These are phyloP conservation scores for Sideroxylon spinosum DNA, from an alignment of 179 eudicot genomes.

Conservation along the genomic window DNA sequence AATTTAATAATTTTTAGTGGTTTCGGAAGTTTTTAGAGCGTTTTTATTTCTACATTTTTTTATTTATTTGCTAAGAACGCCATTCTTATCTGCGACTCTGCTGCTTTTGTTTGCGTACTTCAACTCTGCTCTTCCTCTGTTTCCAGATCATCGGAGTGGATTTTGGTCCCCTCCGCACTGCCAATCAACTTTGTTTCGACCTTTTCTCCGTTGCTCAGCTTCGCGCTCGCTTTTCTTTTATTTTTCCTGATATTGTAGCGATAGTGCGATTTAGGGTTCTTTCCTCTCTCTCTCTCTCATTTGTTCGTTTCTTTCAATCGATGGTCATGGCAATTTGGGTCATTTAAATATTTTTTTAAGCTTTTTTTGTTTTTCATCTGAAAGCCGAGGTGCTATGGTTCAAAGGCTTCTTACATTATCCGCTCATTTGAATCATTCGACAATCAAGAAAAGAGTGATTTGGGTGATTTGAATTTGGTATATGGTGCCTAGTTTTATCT, in stretches of 20 bases:
- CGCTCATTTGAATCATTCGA: neutral
- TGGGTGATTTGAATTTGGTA: neutral
- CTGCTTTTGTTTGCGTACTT: too few relatives aligned
- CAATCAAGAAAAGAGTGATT: neutral
- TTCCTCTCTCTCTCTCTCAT: neutral
- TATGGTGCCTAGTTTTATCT: neutral
- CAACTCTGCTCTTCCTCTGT: neutral
- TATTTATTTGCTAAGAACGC: neutral
- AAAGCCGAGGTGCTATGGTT: neutral
- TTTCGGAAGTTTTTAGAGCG: too few relatives aligned
- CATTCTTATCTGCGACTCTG: neutral
- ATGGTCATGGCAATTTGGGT: neutral
- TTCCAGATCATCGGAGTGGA: neutral
- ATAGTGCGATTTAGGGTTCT: conserved; percentile 4
- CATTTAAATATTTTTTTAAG: neutral
- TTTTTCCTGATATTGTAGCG: too few relatives aligned
- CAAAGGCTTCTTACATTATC: neutral
- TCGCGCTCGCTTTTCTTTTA: neutral
- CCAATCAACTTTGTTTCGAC: neutral
- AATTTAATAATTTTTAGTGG: too few relatives aligned
- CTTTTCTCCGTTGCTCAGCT: neutral
- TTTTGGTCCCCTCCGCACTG: neutral
- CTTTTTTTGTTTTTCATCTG: neutral
- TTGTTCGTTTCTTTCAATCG: neutral
- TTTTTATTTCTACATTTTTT: too few relatives aligned